phyloP scores from a whole-genome alignment of 345 rosid species.

The Geranium rotundifolium region DNA sequence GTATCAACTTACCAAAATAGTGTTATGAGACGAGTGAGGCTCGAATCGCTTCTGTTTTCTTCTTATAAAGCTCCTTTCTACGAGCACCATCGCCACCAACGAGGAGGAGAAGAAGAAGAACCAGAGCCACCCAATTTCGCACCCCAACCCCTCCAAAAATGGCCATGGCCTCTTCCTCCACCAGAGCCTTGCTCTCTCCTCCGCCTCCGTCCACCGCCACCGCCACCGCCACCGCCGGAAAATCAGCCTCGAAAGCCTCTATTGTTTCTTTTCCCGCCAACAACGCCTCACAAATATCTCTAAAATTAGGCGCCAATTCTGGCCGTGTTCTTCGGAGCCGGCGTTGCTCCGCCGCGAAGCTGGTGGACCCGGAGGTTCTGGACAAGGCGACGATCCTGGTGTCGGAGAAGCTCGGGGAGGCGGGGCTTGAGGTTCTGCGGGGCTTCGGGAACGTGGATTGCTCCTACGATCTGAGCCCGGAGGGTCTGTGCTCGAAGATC shows the following conservation, averaged over 20 bases:
- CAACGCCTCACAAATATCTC: background rate
- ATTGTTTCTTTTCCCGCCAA: background rate
- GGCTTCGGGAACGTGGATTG: constrained; percentile 54
- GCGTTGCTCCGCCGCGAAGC: background rate
- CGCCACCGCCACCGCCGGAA: background rate
- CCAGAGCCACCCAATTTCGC: too few species aligned
- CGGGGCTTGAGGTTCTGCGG: constrained; percentile 49
- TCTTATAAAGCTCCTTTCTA: too few species aligned
- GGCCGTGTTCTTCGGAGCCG: background rate
- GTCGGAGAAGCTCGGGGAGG: constrained; percentile 77
- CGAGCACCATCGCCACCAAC: too few species aligned
- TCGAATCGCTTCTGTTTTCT: too few species aligned
- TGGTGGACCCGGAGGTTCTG: background rate
- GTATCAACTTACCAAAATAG: too few species aligned
- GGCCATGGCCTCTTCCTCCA: background rate
- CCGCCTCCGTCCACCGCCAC: background rate
- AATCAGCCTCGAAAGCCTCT: background rate
- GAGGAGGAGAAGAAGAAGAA: too few species aligned
- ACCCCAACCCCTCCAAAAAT: too few species aligned
- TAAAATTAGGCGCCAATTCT: background rate
- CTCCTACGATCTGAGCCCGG: constrained; percentile 46
- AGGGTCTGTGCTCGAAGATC: constrained; percentile 48
- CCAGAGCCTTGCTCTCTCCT: background rate
- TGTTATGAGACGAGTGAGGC: too few species aligned
- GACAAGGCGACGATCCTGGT: constrained; percentile 41